Base-by-base conservation (phyloP, 768 basidiomycete species). In the Amanita jacksonii region DNA sequence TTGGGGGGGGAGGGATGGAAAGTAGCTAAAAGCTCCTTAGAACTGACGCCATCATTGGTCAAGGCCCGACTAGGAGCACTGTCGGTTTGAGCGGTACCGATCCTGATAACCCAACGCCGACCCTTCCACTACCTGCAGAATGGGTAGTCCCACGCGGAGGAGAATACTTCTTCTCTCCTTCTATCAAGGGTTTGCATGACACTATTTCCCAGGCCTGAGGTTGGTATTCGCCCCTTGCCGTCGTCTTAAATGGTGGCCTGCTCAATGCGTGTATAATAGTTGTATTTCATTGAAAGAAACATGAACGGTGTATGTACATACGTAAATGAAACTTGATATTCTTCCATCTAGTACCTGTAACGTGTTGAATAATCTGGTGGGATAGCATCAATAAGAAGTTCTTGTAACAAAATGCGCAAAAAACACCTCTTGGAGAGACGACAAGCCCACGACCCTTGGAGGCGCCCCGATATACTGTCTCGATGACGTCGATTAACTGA, bases 361-460 rank as follows among this genome's bases (percentile, higher is more conserved):
- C 67, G 61, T 8, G 67, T 70, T 3, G 67, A 70, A 43, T 70
- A 70, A 53, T 70, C 68, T 69, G 38, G 1, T 43, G 15, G 6
- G 43, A 28, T n/a, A 4, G 34, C 30, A 15, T 43, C 25, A 18
- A 36, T 18, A 20, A 33, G 6, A 20, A 8, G 12, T 15, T 2
- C 7, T 2, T 8, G 20, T 37, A 1, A 25, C 5, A 40, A 13
- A 20, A 31, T 15, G 5, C 15, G 37, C 10, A 23, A 1, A 15
- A 39, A 73, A 20, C 18, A 88, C 92, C 93, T 74, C 91, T 92
- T 0, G 93, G 93, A 0, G 92, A 92, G 10, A 96, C 93, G 25
- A 98, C 94, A 23, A 98, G 69, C 88, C 96, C 93, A 44, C 94
- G 84, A 9, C 94, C 96, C 57, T 97, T 97, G 1, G 91, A 91